Conservation (phyloP, 1,284 basidiomycete genomes). For the Exobasidium rhododendri region DNA sequence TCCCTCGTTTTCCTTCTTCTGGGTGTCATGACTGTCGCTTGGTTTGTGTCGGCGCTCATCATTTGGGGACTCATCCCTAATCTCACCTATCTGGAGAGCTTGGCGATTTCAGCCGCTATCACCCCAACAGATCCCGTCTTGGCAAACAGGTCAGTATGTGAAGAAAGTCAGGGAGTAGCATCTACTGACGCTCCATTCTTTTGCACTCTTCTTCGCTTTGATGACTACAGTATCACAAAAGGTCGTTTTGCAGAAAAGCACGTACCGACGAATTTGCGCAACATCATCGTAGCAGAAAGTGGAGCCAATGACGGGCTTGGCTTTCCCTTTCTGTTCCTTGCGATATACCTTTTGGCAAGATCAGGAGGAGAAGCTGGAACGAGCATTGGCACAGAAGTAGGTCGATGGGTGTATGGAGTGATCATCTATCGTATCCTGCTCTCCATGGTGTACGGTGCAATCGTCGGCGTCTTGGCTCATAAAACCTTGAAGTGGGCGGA, state of each 20-base stretch:
- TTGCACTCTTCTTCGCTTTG: too few species aligned
- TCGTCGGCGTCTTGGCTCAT: slow-evolving; percentile 55
- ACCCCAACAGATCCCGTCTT: slow-evolving; percentile 58
- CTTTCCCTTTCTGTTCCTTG: slow-evolving; percentile 51
- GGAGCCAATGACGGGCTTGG: slow-evolving; percentile 57
- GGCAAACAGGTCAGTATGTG: too few species aligned
- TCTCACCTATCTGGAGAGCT: slow-evolving; percentile 55
- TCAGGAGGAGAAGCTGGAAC: slow-evolving; percentile 28
- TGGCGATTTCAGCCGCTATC: slow-evolving; percentile 55
- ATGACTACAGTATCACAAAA: slow-evolving; percentile 55
- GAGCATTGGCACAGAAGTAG: slow-evolving; percentile 48
- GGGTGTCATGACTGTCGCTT: slow-evolving; percentile 56
- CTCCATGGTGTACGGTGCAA: slow-evolving; percentile 51
- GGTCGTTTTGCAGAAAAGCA: slow-evolving; percentile 56
- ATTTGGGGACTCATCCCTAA: slow-evolving; percentile 53
- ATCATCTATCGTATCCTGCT: slow-evolving; percentile 56
- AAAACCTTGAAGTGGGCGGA: slow-evolving; percentile 56
- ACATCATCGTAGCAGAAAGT: slow-evolving; percentile 56
- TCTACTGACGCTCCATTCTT: too few species aligned
- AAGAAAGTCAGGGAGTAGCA: too few species aligned
- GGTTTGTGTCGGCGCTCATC: slow-evolving; percentile 55
- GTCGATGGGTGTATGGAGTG: slow-evolving; percentile 56
- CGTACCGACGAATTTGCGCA: slow-evolving; percentile 54
- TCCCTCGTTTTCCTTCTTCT: slow-evolving; percentile 54
- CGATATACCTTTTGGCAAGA: slow-evolving; percentile 52